Conservation (phyloP, 805 yeast species). For the Candida cerambycidarum region DNA sequence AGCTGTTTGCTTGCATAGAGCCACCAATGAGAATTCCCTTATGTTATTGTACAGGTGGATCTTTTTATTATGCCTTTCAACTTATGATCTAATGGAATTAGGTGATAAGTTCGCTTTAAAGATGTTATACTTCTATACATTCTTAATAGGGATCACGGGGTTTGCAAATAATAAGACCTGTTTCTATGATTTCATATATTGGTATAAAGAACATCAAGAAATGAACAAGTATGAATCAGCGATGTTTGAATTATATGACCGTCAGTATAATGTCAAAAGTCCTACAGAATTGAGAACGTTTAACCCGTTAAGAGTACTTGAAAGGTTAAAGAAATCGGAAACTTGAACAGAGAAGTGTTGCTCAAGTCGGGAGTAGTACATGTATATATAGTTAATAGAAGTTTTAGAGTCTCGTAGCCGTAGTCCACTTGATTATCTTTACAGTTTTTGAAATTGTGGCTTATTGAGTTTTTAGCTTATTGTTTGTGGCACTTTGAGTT, state of each 20-base stretch:
- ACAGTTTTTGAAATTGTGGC: too few species aligned
- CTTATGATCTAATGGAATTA: constrained; percentile 19
- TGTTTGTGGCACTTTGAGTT: too few species aligned
- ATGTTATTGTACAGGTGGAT: constrained; percentile 29
- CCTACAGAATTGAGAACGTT: background rate
- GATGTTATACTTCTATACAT: constrained; percentile 22
- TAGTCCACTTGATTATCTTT: too few species aligned
- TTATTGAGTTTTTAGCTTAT: too few species aligned
- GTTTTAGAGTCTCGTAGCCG: too few species aligned
- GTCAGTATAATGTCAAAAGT: background rate
- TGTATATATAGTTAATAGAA: too few species aligned
- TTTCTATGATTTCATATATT: constrained; percentile 1
- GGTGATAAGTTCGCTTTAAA: constrained; percentile 23
- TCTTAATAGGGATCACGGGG: constrained; percentile 3
- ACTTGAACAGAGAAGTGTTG: too few species aligned
- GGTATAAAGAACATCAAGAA: background rate
- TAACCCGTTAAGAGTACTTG: background rate
- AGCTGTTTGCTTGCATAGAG: constrained; percentile 4
- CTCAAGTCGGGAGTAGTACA: too few species aligned
- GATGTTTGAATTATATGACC: constrained; percentile 1
- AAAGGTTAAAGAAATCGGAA: too few species aligned
- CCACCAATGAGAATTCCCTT: constrained; percentile 10
- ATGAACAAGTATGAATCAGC: background rate
- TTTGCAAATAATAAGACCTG: background rate
- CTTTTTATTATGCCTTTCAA: constrained; percentile 17